Evolutionary conservation across 371 early-diverging fungal genomes (phyloP), one percentile per base, ranked within the genome.

Genomic region (Vittaforma corneae): DNA sequence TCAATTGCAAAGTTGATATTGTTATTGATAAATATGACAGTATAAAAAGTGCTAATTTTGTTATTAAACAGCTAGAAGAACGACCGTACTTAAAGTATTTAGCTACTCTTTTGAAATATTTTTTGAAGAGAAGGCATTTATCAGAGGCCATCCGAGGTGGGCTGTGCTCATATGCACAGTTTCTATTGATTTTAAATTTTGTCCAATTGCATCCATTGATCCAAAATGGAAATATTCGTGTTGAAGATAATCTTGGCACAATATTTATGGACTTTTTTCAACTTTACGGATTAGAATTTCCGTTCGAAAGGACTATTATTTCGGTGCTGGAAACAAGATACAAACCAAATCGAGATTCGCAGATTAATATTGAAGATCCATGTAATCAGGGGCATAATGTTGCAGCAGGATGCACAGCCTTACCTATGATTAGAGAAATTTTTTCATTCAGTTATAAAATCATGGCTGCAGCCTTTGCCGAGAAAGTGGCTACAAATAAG

Each of bases 61-160:
- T 85, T 6, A 83, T 86, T 26, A 79, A 80, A 37, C 62, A 75
- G 4, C 82, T 83, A 67, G 28, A 86, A 1, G 73, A 76, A 5
- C 70, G 77, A 20, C 48, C 62, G 1, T 83, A 84, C 1, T 66
- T 90, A 20, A 78, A 84, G 9, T 79, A 85, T 30, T 57, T 93
- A 2, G 79, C 85, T 29, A 68, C 90, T 55, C 68, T 89, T 0
- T 67, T 93, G 58, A 93, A 92, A 76, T 85, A 88, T 52, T 88
- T 88, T 56, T 70, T 93, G 44, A 65, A 80, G 1, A 79, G 83
- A 52, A 82, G 88, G 30, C 71, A 80, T 4, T 70, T 88, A 65
- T 91, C 92, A 75, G 93, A 94, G 73, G 88, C 89, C 1, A 89
- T 83, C 65, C 82, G 81, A 0, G 97, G 97, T 28, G 95, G 94